These are phyloP conservation scores for Arxiozyma bovina DNA, from an alignment of 1,139 yeast species.

Conservation along the genomic window DNA sequence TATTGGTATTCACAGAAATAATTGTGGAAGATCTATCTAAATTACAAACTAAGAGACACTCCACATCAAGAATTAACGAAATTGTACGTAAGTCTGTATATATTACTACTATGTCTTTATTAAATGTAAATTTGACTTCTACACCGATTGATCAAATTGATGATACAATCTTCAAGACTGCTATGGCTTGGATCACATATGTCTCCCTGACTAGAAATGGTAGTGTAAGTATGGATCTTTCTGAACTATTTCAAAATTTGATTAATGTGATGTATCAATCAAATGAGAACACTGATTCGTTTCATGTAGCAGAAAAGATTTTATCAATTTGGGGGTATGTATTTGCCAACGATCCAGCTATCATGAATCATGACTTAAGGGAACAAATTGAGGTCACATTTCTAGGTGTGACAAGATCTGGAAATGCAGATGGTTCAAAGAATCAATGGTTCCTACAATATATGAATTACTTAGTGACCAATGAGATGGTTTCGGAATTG, in stretches of 20 bases:
- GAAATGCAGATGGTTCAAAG: slow-evolving; percentile 13
- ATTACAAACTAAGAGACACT: slow-evolving; percentile 22
- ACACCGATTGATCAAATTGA: slow-evolving; percentile 1
- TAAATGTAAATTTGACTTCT: slow-evolving; percentile 21
- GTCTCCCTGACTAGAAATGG: slow-evolving; percentile 36
- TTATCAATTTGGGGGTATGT: slow-evolving; percentile 24
- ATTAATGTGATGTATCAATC: slow-evolving; percentile 26
- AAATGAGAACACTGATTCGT: slow-evolving; percentile 19
- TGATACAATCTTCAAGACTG: slow-evolving; percentile 29
- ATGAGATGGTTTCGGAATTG: slow-evolving; percentile 38
- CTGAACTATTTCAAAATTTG: slow-evolving; percentile 29
- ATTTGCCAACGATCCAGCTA: slow-evolving; percentile 31
- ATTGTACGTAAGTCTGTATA: slow-evolving; percentile 27
- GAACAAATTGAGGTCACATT: slow-evolving; percentile 28
- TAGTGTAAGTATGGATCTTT: slow-evolving; percentile 32
- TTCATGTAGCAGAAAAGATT: slow-evolving; percentile 21
- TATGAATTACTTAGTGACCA: slow-evolving; percentile 36
- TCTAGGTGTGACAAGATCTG: slow-evolving; percentile 27
- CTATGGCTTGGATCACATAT: slow-evolving; percentile 37
- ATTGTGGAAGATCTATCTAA: slow-evolving; percentile 45
- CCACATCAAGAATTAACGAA: slow-evolving; percentile 22
- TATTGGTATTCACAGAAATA: slow-evolving; percentile 40
- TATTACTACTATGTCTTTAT: slow-evolving; percentile 27
- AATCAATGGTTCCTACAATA: slow-evolving; percentile 33
- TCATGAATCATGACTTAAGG: slow-evolving; percentile 30